These are phyloP conservation scores for Candida chauliodis DNA, from an alignment of 805 yeast genomes.

Conservation along the genomic window DNA sequence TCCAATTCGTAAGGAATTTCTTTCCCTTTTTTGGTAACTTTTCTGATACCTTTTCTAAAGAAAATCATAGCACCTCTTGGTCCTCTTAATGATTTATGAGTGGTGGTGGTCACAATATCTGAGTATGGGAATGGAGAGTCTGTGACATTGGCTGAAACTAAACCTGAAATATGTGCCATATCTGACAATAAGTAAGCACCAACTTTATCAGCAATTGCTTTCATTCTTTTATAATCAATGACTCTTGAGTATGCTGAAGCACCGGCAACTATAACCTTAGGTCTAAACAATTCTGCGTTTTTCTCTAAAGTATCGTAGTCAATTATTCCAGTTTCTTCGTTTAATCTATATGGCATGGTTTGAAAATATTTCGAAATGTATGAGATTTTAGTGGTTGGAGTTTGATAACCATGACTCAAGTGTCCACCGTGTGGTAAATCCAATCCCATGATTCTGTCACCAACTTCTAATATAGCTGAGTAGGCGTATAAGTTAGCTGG, in stretches of 20 bases:
- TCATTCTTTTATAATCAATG: constrained; percentile 95
- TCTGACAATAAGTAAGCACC: constrained; percentile 95
- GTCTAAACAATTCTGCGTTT: constrained; percentile 89
- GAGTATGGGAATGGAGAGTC: constrained; percentile 96
- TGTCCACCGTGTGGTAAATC: constrained; percentile 99
- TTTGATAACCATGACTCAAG: constrained; percentile 97
- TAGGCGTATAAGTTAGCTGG: constrained; percentile 98
- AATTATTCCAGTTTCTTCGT: constrained; percentile 87
- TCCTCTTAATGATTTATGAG: constrained; percentile 98
- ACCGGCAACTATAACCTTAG: constrained; percentile 95
- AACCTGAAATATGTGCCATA: constrained; percentile 98
- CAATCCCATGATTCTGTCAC: constrained; percentile 96
- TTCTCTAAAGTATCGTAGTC: constrained; percentile 94
- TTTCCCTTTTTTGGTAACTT: constrained; percentile 84
- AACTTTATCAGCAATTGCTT: constrained; percentile 93
- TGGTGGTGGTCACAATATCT: constrained; percentile 96
- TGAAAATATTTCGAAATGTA: constrained; percentile 95
- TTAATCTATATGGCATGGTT: constrained; percentile 97
- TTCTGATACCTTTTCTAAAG: constrained; percentile 94
- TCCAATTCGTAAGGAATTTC: constrained; percentile 89
- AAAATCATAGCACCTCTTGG: constrained; percentile 99
- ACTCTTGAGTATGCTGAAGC: constrained; percentile 97
- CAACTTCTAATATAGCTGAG: constrained; percentile 91
- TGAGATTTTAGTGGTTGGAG: constrained; percentile 88
- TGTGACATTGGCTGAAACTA: constrained; percentile 92